phyloP scores from a whole-genome alignment of 768 basidiomycete species.

The Hygrophoropsis aurantiaca region DNA sequence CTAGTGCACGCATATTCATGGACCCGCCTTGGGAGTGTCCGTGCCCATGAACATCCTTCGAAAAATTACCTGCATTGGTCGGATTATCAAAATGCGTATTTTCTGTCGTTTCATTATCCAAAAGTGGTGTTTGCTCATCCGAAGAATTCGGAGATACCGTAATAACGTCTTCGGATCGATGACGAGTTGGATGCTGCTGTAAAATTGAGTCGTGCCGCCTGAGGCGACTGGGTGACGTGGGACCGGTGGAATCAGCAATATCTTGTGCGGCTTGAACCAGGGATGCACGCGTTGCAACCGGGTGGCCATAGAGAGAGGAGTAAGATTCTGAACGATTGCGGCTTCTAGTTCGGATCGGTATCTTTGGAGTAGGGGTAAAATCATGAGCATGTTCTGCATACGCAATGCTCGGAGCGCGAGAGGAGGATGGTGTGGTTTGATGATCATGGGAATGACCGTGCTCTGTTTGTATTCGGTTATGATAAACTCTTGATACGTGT shows the following conservation, averaged over 20 bases:
- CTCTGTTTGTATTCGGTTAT: constrained; percentile 38
- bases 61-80: constrained; percentile 17
- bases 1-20: constrained; percentile 98
- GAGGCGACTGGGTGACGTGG: constrained; percentile 5
- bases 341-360: constrained; percentile 8
- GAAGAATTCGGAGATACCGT: constrained; percentile 5
- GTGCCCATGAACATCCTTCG: constrained; percentile 17
- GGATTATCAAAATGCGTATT: constrained; percentile 2
- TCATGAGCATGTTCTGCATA: constrained; percentile 16
- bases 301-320: constrained; percentile 72
- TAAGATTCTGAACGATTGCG: constrained; percentile 43
- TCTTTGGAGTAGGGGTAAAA: constrained; percentile 32
- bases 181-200: constrained; percentile 19
- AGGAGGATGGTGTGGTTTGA: constrained; percentile 33
- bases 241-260: constrained; percentile 45
- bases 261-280: constrained; percentile 84
- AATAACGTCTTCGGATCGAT: constrained; percentile 3
- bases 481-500: constrained; percentile 2
- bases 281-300: constrained; percentile 67
- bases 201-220: constrained; percentile 19
- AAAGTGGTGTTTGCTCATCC: constrained; percentile 48
- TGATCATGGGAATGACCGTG: constrained; percentile 66
- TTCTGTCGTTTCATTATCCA: constrained; percentile 21
- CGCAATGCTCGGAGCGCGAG: constrained; percentile 41
- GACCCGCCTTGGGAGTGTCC: constrained; percentile 57